phyloP scores from a whole-genome alignment of 768 basidiomycete species.

The Lactifluus hygrophoroides region DNA sequence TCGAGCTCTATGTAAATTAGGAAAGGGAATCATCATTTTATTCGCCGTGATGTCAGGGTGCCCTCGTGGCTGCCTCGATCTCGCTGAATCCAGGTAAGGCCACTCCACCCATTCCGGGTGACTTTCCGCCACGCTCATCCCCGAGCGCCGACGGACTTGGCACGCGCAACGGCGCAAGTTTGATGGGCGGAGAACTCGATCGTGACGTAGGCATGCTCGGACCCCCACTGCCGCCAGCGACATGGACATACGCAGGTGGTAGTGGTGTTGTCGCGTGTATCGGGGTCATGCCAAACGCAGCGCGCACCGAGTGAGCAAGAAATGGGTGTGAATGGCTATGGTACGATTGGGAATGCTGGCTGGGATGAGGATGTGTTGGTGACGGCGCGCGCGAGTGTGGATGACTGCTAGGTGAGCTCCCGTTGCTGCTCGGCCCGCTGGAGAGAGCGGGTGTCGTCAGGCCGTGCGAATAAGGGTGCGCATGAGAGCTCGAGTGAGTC shows the following conservation, averaged over 20 bases:
- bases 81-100: slow-evolving; percentile 27
- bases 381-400: slow-evolving; percentile 52
- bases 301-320: slow-evolving; percentile 75
- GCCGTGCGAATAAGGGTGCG: slow-evolving; percentile 24
- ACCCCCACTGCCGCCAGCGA: slow-evolving; percentile 8
- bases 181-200: slow-evolving; percentile 63
- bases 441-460: slow-evolving; percentile 54
- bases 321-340: slow-evolving; percentile 25
- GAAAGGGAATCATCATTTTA: background rate
- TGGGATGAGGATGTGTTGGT: slow-evolving; percentile 34
- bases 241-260: slow-evolving; percentile 22
- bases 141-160: slow-evolving; percentile 25
- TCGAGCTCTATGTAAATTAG: background rate
- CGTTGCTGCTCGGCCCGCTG: slow-evolving; percentile 55
- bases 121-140: slow-evolving; percentile 12
- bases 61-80: slow-evolving; percentile 24
- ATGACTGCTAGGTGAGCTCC: slow-evolving; percentile 51
- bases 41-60: slow-evolving; percentile 9
- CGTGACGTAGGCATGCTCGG: slow-evolving; percentile 44
- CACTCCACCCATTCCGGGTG: slow-evolving; percentile 19
- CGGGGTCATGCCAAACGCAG: slow-evolving; percentile 90
- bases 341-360: slow-evolving; percentile 17
- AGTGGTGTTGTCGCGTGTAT: slow-evolving; percentile 41
- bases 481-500: slow-evolving; percentile 19
- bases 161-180: slow-evolving; percentile 57